phyloP scores from a whole-genome alignment of 2,329 filamentous ascomycete species.

The Aspergillus thermomutatus region DNA sequence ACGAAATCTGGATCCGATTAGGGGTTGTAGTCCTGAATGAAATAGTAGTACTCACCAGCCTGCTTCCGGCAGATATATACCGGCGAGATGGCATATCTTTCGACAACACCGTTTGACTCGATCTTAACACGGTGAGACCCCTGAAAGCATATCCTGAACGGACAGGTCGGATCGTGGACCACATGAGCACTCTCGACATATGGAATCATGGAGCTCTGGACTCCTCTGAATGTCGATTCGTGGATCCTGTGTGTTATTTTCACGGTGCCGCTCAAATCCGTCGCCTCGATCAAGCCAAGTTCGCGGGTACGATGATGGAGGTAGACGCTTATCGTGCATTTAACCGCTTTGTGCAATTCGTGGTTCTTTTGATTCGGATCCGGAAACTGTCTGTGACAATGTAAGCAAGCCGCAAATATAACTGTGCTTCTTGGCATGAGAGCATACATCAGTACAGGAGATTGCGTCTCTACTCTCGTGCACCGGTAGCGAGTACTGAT shows the following conservation, averaged over 20 bases:
- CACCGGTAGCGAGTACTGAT: neutral
- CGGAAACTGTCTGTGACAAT: neutral
- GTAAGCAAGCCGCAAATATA: neutral
- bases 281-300: neutral
- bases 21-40: neutral
- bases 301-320: neutral
- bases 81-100: neutral
- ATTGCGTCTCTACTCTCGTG: neutral
- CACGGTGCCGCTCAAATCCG: neutral
- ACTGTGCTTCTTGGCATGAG: neutral
- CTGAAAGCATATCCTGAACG: neutral
- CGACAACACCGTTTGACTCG: neutral
- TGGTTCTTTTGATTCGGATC: neutral
- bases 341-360: neutral
- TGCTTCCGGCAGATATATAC: neutral
- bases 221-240: neutral
- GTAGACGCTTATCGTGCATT: neutral
- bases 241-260: neutral
- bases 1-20: neutral
- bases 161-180: neutral
- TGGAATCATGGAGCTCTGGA: neutral
- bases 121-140: neutral
- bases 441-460: neutral
- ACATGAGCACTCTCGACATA: neutral
- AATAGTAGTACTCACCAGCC: neutral